Percentiles rank a stretch among this genome's conserved stretches.
Evolutionary conservation across 257 asterid genomes (phyloP).

Genomic region (Ligustrum vulgare): DNA sequence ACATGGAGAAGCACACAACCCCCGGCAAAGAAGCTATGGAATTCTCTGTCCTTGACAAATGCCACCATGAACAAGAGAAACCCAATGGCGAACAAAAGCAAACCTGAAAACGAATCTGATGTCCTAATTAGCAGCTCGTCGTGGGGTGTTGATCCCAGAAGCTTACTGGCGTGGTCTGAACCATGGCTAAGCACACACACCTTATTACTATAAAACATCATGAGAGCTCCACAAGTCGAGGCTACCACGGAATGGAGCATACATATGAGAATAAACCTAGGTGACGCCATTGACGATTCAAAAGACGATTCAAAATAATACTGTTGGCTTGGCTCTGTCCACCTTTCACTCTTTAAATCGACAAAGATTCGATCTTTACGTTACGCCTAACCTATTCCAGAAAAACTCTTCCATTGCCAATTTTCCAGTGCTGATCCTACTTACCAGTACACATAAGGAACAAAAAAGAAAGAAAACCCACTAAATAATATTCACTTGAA

Average conservation of each 20-base stretch:
- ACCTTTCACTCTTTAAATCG: conserved; percentile 11
- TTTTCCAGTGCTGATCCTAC: neutral
- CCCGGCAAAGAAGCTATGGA: conserved; percentile 69
- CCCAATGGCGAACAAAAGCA: conserved; percentile 62
- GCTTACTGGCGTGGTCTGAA: conserved; percentile 70
- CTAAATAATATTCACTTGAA: neutral
- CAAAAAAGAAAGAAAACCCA: neutral
- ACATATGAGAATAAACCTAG: conserved; percentile 71
- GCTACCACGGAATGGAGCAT: conserved; percentile 74
- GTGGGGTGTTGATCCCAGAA: conserved; percentile 77
- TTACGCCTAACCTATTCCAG: conserved; percentile 14
- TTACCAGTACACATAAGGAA: neutral
- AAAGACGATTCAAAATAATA: conserved; percentile 4
- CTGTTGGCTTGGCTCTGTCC: neutral
- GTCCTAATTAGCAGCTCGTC: conserved; percentile 83
- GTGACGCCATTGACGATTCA: conserved; percentile 52
- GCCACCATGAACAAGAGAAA: conserved; percentile 90
- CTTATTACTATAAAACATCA: conserved; percentile 79
- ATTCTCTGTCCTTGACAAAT: conserved; percentile 80
- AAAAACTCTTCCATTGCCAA: conserved; percentile 6
- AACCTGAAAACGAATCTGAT: conserved; percentile 39
- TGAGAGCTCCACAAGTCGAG: conserved; percentile 68
- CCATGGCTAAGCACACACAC: conserved; percentile 81
- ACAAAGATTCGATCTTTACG: conserved; percentile 29
- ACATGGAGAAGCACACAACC: conserved; percentile 85